Base-by-base conservation (phyloP, 2,329 filamentous ascomycete genomes). In the Epichloe sp. region DNA sequence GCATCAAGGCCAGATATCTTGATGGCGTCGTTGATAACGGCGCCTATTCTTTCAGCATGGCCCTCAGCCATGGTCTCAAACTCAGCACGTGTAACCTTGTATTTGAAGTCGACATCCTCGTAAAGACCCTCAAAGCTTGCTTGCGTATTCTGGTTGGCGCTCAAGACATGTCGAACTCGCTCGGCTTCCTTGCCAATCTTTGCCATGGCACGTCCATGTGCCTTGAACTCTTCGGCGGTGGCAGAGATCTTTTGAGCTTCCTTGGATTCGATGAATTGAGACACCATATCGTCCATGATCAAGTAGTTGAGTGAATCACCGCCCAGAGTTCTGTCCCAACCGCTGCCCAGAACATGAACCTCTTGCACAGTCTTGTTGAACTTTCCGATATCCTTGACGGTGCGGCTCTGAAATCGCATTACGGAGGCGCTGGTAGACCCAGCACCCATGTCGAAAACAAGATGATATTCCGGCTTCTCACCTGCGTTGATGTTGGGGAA, bases 291-390 rank as follows among this genome's bases (percentile, higher is more conserved):
- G 57, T 95, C 82, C 47, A 95, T 77, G 58, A 98, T 88, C 54
- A 95, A 73, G 52, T 85, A 79, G 67, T 96, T 98, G 55, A 98
- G 76, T 36, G 84, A 76, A 64, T 98, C 91, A 51, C 93, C 93
- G 53, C 93, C 93, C 17, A 98, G 82, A 3, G 85, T 86, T 61
- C 81, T 80, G 63, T 98, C 93, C 86, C 88, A 98, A 54, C 88
- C 88, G 58, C 79, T 79, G 52, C 91, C 90, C 44, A 96, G 60
- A 38, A 95, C 87, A 55, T 88, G 81, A n/a, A 97, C 85, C 66
- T 98, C 93, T 65, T 97, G 93, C 35, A 98, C 72, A 1, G 89
- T 96, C 79, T 97, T 97, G 76, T 96, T 97, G 73, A 80, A 91
- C 66, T 86, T 89, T 57, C 89, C 90, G 51, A 91, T 71, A 60